Evolutionary conservation across 2,329 filamentous ascomycete genomes (phyloP), one percentile per base, ranked within the genome.

Genomic region (Aspergillus phoenicis): DNA sequence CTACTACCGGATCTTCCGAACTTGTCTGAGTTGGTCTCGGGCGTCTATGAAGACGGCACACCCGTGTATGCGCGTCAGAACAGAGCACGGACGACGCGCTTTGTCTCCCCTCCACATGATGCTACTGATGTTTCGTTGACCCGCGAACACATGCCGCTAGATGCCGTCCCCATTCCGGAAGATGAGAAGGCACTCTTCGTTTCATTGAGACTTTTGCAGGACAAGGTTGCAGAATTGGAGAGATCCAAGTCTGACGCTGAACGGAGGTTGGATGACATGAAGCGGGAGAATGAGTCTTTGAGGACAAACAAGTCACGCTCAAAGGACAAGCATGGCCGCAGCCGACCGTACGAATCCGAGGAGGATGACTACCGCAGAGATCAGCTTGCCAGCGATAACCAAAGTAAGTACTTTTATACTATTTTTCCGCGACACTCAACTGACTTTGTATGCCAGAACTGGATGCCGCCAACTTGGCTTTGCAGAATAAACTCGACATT

Each of bases 141-240:
- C 20, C 72, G 70, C 11, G 70, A 74, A 39, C 78, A 87, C 66
- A 71, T 78, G 11, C 78, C 81, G 0, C 73, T 88, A 20, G 81
- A 86, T 39, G 79, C 81, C 11, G 77, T 87, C 10, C 80, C 84
- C 0, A 80, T 88, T 49, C 86, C 86, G 0, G 80, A 84, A 11
- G 85, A 89, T 52, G 87, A 89, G 64, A 87, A 88, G 71, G 83
- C 83, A 2, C 82, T 89, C 52, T 87, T 86, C 67, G 80, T 84
- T n/a, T 85, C 85, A 10, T 75, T 89, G 15, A 81, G 86, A 56
- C 74, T 85, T 17, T 73, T 88, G 10, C 82, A 87, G 64, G 84
- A 86, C 45, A 85, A 84, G 68, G 80, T 87, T 43, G 76, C 80
- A 0, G 78, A 83, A 53, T 76, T 88, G 51, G 85, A 89, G 67